Evolutionary conservation across 169 alveolate species (phyloP).

Genomic region (Perkinsus marinus): DNA sequence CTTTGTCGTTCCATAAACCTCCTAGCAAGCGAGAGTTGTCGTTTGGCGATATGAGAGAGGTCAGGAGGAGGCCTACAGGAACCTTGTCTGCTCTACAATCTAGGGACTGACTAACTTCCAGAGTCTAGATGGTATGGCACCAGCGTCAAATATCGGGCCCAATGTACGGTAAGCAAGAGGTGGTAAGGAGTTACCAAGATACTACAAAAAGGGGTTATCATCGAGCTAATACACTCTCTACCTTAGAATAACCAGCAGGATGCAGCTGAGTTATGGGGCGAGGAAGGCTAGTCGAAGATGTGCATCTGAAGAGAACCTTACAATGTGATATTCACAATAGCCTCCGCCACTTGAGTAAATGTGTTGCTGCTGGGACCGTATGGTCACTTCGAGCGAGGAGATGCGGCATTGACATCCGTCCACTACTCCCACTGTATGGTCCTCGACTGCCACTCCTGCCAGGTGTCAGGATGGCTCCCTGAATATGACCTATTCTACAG

Average conservation of each 20-base stretch:
- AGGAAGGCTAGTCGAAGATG: neutral
- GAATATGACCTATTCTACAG: no score
- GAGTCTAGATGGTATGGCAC: neutral
- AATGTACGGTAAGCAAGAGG: neutral
- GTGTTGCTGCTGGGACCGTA: no score
- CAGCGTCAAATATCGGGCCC: neutral
- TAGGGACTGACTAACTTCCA: neutral
- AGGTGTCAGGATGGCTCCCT: no score
- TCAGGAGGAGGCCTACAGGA: neutral
- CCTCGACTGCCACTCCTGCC: no score
- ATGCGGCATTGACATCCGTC: no score
- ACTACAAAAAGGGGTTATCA: neutral
- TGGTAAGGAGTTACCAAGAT: neutral
- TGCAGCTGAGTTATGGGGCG: neutral
- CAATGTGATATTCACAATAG: no score
- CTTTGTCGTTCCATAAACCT: neutral
- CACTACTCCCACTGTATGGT: no score
- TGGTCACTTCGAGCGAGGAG: no score
- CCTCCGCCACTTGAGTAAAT: no score
- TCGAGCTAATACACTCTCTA: neutral
- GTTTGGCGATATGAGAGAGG: neutral
- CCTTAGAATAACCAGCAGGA: neutral
- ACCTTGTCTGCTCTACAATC: neutral
- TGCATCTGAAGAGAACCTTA: neutral
- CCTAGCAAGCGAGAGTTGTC: neutral